A percentile compares a stretch with the other conserved stretches of the same genome.
Evolutionary conservation across 2,329 filamentous ascomycete genomes (phyloP).

Genomic region (Albophoma yamanashiensis): DNA sequence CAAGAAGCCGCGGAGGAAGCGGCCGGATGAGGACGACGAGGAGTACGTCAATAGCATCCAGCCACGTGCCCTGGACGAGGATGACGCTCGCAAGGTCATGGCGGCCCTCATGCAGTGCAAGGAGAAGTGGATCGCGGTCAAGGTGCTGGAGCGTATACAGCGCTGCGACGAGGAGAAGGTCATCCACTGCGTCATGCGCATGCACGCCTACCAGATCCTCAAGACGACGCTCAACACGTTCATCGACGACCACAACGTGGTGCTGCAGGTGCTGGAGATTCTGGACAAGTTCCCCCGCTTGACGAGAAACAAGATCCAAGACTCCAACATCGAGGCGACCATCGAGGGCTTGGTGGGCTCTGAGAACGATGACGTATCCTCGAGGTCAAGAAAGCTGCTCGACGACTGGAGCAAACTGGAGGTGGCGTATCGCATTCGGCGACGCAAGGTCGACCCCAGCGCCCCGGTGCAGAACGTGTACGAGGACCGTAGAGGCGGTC

Average conservation of each 20-base stretch:
- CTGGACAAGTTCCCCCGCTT: conserved; percentile 80
- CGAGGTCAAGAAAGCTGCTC: conserved; percentile 60
- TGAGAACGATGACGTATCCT: conserved; percentile 64
- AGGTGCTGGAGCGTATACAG: conserved; percentile 82
- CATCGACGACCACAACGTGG: conserved; percentile 80
- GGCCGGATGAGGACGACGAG: conserved; percentile 81
- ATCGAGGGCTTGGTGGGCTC: conserved; percentile 58
- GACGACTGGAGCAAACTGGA: conserved; percentile 84
- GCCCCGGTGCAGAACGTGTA: conserved; percentile 45
- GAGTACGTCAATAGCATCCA: conserved; percentile 89
- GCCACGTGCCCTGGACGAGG: conserved; percentile 67
- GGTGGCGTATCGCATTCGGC: conserved; percentile 83
- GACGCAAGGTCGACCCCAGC: conserved; percentile 73
- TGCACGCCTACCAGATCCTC: conserved; percentile 95
- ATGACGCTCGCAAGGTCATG: conserved; percentile 89
- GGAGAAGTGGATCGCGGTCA: conserved; percentile 98
- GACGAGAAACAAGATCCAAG: conserved; percentile 93
- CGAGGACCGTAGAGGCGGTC: conserved; percentile 47
- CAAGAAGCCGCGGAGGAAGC: conserved; percentile 89
- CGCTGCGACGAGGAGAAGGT: conserved; percentile 78
- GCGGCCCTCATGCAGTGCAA: conserved; percentile 94
- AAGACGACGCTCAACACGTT: conserved; percentile 79
- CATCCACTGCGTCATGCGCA: conserved; percentile 78
- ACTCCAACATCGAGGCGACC: conserved; percentile 85
- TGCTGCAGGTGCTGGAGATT: conserved; percentile 82